Evolutionary conservation across 345 rosid genomes (phyloP), one percentile per base, ranked within the genome.

Genomic region (Litchi chinensis): DNA sequence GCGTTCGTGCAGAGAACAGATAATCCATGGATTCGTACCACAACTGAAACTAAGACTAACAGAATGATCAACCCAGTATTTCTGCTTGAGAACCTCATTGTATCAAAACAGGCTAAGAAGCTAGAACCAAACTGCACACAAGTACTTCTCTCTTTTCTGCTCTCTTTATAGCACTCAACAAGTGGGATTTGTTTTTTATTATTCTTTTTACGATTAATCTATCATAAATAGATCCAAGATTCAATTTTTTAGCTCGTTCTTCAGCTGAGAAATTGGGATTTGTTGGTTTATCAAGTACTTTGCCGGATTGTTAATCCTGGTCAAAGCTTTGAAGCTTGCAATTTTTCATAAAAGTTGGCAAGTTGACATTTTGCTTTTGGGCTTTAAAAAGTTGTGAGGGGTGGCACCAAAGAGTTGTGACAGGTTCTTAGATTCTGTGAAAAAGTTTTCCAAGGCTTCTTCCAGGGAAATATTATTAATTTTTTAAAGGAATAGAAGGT

Each of bases 1-100:
- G 52, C n/a, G 28, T 0, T 10, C 65, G 6, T 2, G 79, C 86
- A 84, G 28, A 70, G n/a, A 2, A 73, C 3, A 26, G 32, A 3
- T 13, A 76, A 77, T 28, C 82, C 84, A 60, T 79, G 40, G 64
- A 68, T 75, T 60, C 26, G 77, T 44, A 54, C 67, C n/a, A 76
- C 10, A 4, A 82, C 75, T 22, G 76, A 71, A 77, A 71, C 59
- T 5, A 74, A n/a, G 54, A 74, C n/a, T 37, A 79, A 16, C 52
- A 83, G 43, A 66, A 82, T 9, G 46, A 72, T 16, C 62, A 71
- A 37, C 0, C 75, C 56, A 50, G 39, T 44, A n/a, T 60, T 59
- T 46, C 77, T 68, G 59, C 60, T 71, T 19, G 71, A 65, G 32
- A 56, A 56, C 82, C 65, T 28, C 86, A 74, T 75, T 37, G 26